Evolutionary conservation across 2,329 filamentous ascomycete species (phyloP), one percentile per base, ranked within the genome.

Genomic region (Fusarium citri): DNA sequence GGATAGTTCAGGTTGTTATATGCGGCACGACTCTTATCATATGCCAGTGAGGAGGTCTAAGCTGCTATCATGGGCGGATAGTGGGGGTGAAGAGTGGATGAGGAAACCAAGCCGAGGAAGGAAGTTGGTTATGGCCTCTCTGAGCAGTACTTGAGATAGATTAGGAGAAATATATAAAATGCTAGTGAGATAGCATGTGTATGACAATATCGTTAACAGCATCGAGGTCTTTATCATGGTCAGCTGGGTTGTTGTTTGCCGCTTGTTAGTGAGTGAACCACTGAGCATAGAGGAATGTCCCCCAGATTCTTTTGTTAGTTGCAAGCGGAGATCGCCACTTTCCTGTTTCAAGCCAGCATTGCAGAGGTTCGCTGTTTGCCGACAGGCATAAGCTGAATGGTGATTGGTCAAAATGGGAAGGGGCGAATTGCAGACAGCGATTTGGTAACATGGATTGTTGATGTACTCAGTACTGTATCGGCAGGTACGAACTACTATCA

Each of bases 251-350:
- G 20, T 55, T 60, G 48, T 59, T 69, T 71, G 68, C 46, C 46
- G 64, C 42, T 43, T 53, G 54, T 66, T 66, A 59, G 54, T 37
- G 50, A 70, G 42, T 55, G 41, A 64, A 51, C 28, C 42, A 45
- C 45, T 42, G 59, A 64, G 49, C 55, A 71, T 54, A 43, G 59
- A 48, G 68, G 53, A 41, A 46, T 54, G 25, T 31, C 48, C 63
- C 62, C 63, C 61, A 49, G 68, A 56, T 56, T 69, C 34, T 45
- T 45, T 48, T 59, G 60, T 48, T 59, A 55, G 53, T 55, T 53
- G 54, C 48, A 50, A 51, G 68, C 77, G 77, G 77, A 79, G 76
- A 76, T 79, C 77, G 78, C 78, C 78, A 79, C 78, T 61, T 66
- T 73, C 74, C 73, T 71, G 47, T 58, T 56, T 62, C 50, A 55